Conservation (phyloP, 768 basidiomycete genomes). For the Podaxis pistillaris region DNA sequence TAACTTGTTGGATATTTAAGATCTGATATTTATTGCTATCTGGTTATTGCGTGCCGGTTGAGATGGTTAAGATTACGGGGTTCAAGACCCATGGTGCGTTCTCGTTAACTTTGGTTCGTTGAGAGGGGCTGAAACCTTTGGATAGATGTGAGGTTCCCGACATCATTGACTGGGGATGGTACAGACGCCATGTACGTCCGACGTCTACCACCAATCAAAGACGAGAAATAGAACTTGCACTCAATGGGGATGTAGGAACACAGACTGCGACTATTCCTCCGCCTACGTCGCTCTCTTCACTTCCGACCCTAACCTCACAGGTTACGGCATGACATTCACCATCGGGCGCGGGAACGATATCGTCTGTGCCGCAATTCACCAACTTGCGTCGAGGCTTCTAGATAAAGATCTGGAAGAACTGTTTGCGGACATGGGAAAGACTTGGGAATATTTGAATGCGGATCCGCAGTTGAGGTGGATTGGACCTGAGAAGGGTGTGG, state of each 20-base stretch:
- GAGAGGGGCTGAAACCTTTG: not conserved
- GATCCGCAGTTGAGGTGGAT: slow-evolving; percentile 95
- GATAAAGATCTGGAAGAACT: slow-evolving; percentile 80
- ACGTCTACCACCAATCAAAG: not conserved
- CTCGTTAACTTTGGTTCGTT: not conserved
- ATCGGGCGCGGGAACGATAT: slow-evolving; percentile 96
- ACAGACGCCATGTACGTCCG: slow-evolving; percentile 82
- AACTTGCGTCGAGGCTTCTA: slow-evolving; percentile 77
- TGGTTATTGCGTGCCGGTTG: not conserved
- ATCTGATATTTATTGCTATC: not conserved
- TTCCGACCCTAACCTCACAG: slow-evolving; percentile 63
- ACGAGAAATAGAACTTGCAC: not conserved
- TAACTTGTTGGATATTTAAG: not conserved
- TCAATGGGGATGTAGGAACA: slow-evolving; percentile 62
- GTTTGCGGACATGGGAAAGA: slow-evolving; percentile 87
- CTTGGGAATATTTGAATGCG: slow-evolving; percentile 83
- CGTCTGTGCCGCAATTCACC: slow-evolving; percentile 70
- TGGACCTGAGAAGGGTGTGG: slow-evolving; percentile 94
- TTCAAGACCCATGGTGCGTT: slow-evolving; percentile 33
- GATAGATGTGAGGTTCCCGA: slow-evolving; percentile 91
- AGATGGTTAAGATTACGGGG: slow-evolving; percentile 35
- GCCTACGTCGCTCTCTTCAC: slow-evolving; percentile 85
- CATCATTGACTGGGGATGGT: slow-evolving; percentile 87
- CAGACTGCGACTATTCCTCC: slow-evolving; percentile 93
- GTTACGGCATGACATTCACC: slow-evolving; percentile 95